These are phyloP conservation scores for Eimeria zaria DNA, from an alignment of 169 alveolate species.

Conservation along the genomic window DNA sequence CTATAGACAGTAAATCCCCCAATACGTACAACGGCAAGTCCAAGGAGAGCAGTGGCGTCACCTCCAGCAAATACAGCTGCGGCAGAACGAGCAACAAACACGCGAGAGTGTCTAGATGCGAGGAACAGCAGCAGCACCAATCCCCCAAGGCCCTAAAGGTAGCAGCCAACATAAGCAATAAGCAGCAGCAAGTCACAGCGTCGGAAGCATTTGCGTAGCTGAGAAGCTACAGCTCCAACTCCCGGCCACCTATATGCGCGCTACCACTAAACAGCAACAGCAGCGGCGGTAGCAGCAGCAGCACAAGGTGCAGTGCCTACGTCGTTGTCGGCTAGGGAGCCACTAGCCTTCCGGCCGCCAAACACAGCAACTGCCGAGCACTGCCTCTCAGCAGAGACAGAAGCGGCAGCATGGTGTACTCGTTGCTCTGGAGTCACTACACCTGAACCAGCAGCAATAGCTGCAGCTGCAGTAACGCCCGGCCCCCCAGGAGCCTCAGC, in stretches of 20 bases:
- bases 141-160: not conserved
- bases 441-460: constrained; percentile 41
- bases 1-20: constrained; percentile 47
- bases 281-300: constrained; percentile 28
- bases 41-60: constrained; percentile 43
- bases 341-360: constrained; percentile 57
- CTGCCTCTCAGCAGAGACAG: constrained; percentile 73
- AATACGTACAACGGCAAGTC: constrained; percentile 49
- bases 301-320: not conserved
- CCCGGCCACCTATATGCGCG: not conserved
- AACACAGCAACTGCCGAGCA: constrained; percentile 62
- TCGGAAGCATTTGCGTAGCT: not conserved
- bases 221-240: not conserved
- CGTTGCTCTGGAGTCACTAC: constrained; percentile 47
- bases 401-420: constrained; percentile 69
- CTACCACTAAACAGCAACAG: not conserved
- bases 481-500: not conserved
- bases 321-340: constrained; percentile 69
- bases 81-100: not conserved
- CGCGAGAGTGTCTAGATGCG: not conserved
- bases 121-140: not conserved
- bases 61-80: constrained; percentile 79
- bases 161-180: not conserved
- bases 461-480: not conserved
- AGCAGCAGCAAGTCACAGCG: not conserved